Evolutionary conservation across 345 rosid genomes (phyloP).

Genomic region (Triadica sebifera): DNA sequence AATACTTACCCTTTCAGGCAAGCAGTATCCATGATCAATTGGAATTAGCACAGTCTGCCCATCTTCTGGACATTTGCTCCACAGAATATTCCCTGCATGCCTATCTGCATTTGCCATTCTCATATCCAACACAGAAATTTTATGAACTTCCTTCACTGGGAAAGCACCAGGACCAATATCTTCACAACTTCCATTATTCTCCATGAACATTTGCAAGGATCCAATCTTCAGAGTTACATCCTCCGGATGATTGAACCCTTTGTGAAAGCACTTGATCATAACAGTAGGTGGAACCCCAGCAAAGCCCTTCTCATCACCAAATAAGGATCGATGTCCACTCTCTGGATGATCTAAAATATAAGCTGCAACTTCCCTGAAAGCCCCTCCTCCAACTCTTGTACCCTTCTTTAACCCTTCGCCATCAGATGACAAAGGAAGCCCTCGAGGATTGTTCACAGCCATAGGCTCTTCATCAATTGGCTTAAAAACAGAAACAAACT

Average conservation of each 20-base stretch:
- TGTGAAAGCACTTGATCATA: slow-evolving; percentile 34
- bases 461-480: slow-evolving; percentile 51
- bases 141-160: slow-evolving; percentile 47
- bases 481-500: slow-evolving; percentile 44
- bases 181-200: slow-evolving; percentile 45
- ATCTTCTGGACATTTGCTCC: slow-evolving; percentile 18
- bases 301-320: slow-evolving; percentile 33
- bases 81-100: slow-evolving; percentile 45
- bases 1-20: slow-evolving; percentile 44
- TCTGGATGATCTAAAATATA: slow-evolving; percentile 48
- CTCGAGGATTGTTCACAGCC: slow-evolving; percentile 41
- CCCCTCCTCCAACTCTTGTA: slow-evolving; percentile 49
- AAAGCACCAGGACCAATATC: slow-evolving; percentile 44
- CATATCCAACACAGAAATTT: slow-evolving; percentile 41
- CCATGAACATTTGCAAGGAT: slow-evolving; percentile 44
- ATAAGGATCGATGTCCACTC: slow-evolving; percentile 18
- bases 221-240: slow-evolving; percentile 34
- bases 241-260: slow-evolving; percentile 36
- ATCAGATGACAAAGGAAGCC: slow-evolving; percentile 35
- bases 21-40: slow-evolving; percentile 50
- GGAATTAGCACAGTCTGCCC: slow-evolving; percentile 38
- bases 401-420: slow-evolving; percentile 50
- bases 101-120: slow-evolving; percentile 51
- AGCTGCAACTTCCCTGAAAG: slow-evolving; percentile 48
- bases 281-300: slow-evolving; percentile 46